phyloP scores from a whole-genome alignment of 805 yeast genomes.

The Sugiyamaella valdiviana region DNA sequence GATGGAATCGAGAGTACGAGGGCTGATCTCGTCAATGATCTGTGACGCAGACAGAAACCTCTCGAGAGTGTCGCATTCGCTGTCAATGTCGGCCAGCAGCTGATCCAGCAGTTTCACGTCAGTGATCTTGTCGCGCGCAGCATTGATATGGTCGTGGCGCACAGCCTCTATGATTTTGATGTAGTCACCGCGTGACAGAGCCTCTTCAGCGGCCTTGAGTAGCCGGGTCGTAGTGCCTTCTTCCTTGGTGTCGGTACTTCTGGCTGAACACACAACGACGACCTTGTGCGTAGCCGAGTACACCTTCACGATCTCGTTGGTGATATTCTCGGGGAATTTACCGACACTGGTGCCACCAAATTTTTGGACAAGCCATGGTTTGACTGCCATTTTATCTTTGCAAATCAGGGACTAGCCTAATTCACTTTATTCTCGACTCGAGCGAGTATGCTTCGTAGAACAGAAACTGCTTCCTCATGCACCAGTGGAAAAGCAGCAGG shows the following conservation, averaged over 20 bases:
- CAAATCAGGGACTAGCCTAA: neutral
- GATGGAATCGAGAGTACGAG: slow-evolving; percentile 81
- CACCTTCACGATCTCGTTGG: slow-evolving; percentile 66
- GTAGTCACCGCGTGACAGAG: slow-evolving; percentile 36
- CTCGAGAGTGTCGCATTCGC: slow-evolving; percentile 61
- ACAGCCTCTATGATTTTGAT: slow-evolving; percentile 56
- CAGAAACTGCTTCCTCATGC: slow-evolving; percentile 9
- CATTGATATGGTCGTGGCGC: slow-evolving; percentile 68
- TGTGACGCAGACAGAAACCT: slow-evolving; percentile 79
- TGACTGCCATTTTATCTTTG: slow-evolving; percentile 10
- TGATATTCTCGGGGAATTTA: slow-evolving; percentile 80
- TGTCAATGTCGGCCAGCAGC: slow-evolving; percentile 52
- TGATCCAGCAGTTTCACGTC: slow-evolving; percentile 42
- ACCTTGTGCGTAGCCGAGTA: slow-evolving; percentile 55
- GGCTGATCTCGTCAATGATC: slow-evolving; percentile 83
- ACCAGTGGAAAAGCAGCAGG: neutral
- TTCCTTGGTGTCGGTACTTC: slow-evolving; percentile 83
- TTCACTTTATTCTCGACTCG: slow-evolving; percentile 9
- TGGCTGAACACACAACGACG: slow-evolving; percentile 93
- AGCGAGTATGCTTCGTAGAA: slow-evolving; percentile 11
- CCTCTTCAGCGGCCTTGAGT: slow-evolving; percentile 68
- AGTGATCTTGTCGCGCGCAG: slow-evolving; percentile 54
- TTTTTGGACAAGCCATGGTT: slow-evolving; percentile 75
- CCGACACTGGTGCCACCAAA: slow-evolving; percentile 98
- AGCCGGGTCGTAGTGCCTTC: slow-evolving; percentile 94